A percentile compares a stretch with the other conserved stretches of the same genome.
Conservation (phyloP, 192 early-diverging fungal genomes). For the Funneliformis mosseae region DNA sequence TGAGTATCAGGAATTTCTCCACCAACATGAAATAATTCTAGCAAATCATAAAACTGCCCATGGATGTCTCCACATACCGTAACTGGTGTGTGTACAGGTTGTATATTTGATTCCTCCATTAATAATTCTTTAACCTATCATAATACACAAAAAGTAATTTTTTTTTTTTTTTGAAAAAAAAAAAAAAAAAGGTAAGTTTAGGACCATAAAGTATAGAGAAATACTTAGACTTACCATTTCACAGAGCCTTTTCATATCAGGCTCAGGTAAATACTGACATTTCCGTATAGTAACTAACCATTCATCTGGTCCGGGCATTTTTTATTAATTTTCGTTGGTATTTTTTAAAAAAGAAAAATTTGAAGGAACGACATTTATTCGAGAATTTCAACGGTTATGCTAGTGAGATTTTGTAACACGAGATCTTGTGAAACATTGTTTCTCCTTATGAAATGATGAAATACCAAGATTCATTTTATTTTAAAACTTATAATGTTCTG, state of each 20-base stretch:
- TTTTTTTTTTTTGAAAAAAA: neutral
- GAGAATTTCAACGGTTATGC: neutral
- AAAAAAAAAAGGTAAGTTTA: neutral
- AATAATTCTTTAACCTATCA: slow-evolving; percentile 90
- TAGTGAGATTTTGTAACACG: too few species aligned
- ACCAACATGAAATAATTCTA: slow-evolving; percentile 95
- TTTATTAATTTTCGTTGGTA: neutral
- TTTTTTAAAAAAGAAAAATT: neutral
- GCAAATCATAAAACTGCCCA: slow-evolving; percentile 95
- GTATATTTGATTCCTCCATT: slow-evolving; percentile 99
- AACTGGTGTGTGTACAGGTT: slow-evolving; percentile 93
- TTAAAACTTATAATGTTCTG: too few species aligned
- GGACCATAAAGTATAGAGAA: neutral
- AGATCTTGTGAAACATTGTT: too few species aligned
- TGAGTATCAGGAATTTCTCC: slow-evolving; percentile 92
- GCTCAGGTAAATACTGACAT: slow-evolving; percentile 92
- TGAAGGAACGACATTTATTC: neutral
- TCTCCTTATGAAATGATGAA: too few species aligned
- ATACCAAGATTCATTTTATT: too few species aligned
- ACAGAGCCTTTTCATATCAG: slow-evolving; percentile 96
- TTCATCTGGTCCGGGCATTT: slow-evolving; percentile 85
- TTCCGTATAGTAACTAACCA: slow-evolving; percentile 91
- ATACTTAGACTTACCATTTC: slow-evolving; percentile 75
- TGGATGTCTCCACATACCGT: slow-evolving; percentile 99
- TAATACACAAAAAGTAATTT: neutral